Evolutionary conservation across 1,139 yeast genomes (phyloP).

Genomic region (Eremothecium sinecaudum): DNA sequence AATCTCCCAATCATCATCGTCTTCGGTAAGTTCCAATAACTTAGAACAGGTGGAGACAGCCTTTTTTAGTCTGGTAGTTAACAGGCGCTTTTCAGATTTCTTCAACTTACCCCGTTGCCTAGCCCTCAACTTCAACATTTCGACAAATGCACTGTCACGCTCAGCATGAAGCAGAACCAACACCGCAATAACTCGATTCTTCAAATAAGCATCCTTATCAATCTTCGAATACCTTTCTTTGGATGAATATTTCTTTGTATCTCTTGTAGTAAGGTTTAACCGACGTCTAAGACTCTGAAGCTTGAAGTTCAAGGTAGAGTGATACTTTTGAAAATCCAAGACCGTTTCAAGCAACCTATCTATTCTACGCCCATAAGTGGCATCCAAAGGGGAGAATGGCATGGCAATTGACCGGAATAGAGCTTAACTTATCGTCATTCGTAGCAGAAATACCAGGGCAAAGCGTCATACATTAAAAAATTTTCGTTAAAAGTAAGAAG

Average conservation of each 20-base stretch:
- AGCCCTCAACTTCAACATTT: slow-evolving; percentile 24
- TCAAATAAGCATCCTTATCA: slow-evolving; percentile 22
- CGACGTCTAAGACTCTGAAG: slow-evolving; percentile 26
- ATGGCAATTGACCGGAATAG: too few relatives aligned
- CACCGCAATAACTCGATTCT: slow-evolving; percentile 25
- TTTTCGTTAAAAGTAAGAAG: too few relatives aligned
- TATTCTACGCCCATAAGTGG: slow-evolving; percentile 28
- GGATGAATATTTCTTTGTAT: slow-evolving; percentile 24
- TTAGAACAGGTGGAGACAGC: slow-evolving; percentile 41
- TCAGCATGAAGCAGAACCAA: slow-evolving; percentile 25
- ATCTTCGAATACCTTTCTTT: slow-evolving; percentile 22
- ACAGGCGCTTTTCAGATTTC: slow-evolving; percentile 37
- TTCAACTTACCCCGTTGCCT: slow-evolving; percentile 26
- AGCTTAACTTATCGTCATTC: too few relatives aligned
- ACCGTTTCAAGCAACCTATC: slow-evolving; percentile 27
- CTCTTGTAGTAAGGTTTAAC: slow-evolving; percentile 24
- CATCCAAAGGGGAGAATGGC: slow-evolving; percentile 26
- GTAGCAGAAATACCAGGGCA: too few relatives aligned
- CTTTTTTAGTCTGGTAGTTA: slow-evolving; percentile 60
- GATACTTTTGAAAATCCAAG: slow-evolving; percentile 25
- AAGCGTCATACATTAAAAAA: too few relatives aligned
- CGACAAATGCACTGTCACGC: slow-evolving; percentile 27
- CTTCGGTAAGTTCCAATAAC: slow-evolving; percentile 37
- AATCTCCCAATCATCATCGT: slow-evolving; percentile 31
- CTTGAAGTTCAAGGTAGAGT: slow-evolving; percentile 26